A percentile compares a stretch with the other conserved stretches of the same genome.
Conservation (phyloP, 129 eudicot genomes). For the Mikania micrantha region DNA sequence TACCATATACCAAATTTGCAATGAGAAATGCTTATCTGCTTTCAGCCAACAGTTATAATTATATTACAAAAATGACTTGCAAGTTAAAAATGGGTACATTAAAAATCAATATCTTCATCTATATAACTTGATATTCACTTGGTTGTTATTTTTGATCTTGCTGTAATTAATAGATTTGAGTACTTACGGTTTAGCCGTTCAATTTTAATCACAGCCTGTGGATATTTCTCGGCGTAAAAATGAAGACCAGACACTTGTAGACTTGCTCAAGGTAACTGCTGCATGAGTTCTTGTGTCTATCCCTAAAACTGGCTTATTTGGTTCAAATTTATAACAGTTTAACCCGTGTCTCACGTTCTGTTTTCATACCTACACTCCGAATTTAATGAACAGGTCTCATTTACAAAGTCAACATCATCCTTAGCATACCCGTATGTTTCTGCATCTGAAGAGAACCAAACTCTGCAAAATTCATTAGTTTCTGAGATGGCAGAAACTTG, state of each 20-base stretch:
- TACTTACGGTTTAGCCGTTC: constrained; percentile 5
- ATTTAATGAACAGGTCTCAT: constrained; percentile 50
- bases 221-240: constrained; percentile 58
- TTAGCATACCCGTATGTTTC: constrained; percentile 80
- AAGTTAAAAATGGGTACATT: constrained; percentile 14
- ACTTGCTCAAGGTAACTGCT: constrained; percentile 67
- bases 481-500: constrained; percentile 70
- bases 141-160: background rate
- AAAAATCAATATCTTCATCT: constrained; percentile 5
- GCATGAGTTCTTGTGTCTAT: background rate
- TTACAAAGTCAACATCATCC: constrained; percentile 64
- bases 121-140: constrained; percentile 6
- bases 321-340: background rate
- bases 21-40: background rate
- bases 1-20: background rate
- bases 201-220: constrained; percentile 45
- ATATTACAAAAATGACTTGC: background rate
- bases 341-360: constrained; percentile 2
- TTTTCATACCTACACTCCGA: background rate
- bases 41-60: background rate
- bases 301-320: background rate
- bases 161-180: background rate
- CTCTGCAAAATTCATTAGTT: constrained; percentile 63
- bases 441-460: constrained; percentile 49
- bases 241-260: constrained; percentile 44